A percentile compares a stretch with the other conserved stretches of the same genome.
phyloP scores from a whole-genome alignment of 176 grass and related monocot species.

The Oryza punctata region DNA sequence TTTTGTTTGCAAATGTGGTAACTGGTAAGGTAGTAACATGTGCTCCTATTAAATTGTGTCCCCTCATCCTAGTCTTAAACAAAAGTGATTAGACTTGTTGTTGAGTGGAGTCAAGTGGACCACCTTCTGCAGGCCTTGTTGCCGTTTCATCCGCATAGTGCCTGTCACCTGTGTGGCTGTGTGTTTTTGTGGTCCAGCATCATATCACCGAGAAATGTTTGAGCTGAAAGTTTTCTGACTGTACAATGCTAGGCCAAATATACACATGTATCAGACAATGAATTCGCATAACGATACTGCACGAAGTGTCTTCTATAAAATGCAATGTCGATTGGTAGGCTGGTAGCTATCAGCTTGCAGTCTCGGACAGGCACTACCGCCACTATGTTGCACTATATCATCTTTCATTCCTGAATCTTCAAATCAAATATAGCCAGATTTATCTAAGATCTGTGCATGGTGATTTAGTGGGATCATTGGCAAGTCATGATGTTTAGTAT shows the following conservation, averaged over 20 bases:
- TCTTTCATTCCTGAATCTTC: neutral
- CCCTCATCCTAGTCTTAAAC: slow-evolving; percentile 41
- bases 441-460: slow-evolving; percentile 30
- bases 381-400: slow-evolving; percentile 23
- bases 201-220: slow-evolving; percentile 37
- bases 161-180: neutral
- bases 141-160: slow-evolving; percentile 22
- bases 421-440: slow-evolving; percentile 21
- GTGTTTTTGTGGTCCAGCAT: slow-evolving; percentile 34
- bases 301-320: neutral
- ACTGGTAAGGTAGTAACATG: slow-evolving; percentile 24
- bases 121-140: slow-evolving; percentile 21
- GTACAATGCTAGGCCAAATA: neutral
- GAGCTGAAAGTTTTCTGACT: slow-evolving; percentile 18
- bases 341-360: slow-evolving; percentile 4
- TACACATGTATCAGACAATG: neutral
- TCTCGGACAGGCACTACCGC: slow-evolving; percentile 9
- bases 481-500: slow-evolving; percentile 15
- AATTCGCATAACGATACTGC: slow-evolving; percentile 31
- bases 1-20: slow-evolving; percentile 39
- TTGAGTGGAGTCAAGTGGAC: slow-evolving; percentile 30
- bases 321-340: neutral
- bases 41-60: slow-evolving; percentile 26
- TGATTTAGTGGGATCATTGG: slow-evolving; percentile 35
- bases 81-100: slow-evolving; percentile 24